Percentiles rank a stretch among this genome's conserved stretches.
Conservation (phyloP, 2,329 filamentous ascomycete species). For the Elsinoe arachidis region DNA sequence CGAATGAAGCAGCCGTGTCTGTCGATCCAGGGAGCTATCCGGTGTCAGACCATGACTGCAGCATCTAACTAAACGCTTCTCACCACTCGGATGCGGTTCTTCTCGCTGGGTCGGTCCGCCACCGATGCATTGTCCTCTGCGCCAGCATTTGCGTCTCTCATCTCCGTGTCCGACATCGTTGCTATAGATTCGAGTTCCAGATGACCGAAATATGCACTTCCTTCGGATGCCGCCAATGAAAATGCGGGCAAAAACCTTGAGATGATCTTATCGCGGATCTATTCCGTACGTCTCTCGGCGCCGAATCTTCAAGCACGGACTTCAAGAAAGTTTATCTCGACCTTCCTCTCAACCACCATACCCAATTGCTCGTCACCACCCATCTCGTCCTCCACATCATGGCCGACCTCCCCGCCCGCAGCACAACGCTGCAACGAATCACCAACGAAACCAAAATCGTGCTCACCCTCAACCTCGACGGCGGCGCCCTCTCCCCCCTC, state of each 20-base stretch:
- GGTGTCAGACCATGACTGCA: neutral
- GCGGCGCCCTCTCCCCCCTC: conserved; percentile 50
- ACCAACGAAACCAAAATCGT: conserved; percentile 99
- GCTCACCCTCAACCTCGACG: conserved; percentile 85
- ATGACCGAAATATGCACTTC: neutral
- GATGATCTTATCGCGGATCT: conserved; percentile 16
- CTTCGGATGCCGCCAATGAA: neutral
- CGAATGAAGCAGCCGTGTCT: conserved; percentile 85
- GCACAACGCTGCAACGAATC: conserved; percentile 71
- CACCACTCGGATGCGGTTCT: conserved; percentile 39
- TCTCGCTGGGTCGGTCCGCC: conserved; percentile 29
- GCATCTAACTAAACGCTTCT: conserved; percentile 16
- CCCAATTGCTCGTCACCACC: neutral
- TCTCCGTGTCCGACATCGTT: conserved; percentile 21
- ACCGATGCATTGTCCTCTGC: conserved; percentile 41
- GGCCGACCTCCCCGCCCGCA: conserved; percentile 42
- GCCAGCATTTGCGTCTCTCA: conserved; percentile 31
- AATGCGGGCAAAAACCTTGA: conserved; percentile 17
- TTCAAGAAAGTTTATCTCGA: neutral
- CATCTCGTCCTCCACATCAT: neutral
- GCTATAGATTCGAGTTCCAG: neutral
- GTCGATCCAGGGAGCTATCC: conserved; percentile 69
- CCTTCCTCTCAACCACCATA: neutral
- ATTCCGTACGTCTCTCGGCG: conserved; percentile 19
- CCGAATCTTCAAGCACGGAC: conserved; percentile 4